Evolutionary conservation across 2,329 filamentous ascomycete genomes (phyloP), one percentile per base, ranked within the genome.

Genomic region (Aureobasidium sp.): DNA sequence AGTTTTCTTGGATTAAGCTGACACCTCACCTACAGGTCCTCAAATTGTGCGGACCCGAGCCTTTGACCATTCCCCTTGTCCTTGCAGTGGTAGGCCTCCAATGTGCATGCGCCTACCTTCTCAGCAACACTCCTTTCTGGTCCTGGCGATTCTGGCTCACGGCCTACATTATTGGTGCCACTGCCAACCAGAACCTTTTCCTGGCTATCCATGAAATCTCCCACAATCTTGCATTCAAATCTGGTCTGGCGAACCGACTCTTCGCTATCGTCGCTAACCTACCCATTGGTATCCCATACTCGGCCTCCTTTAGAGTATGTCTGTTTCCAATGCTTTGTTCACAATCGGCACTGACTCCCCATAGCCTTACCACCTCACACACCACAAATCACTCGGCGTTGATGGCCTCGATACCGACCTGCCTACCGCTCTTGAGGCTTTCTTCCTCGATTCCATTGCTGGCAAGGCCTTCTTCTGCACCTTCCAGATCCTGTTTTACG

Each of bases 381-480:
- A 99, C 78, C 94, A 99, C 84, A 99, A 99, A 80, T 96, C 92
- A 41, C 88, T 99, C 58, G 94, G 94, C 65, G 93, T 99, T 56
- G 90, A 96, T 70, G 94, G 94, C 62, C 85, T 99, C 47, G 94
- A 99, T 75, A 96, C 93, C 48, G 94, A 99, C 72, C 87, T 99
- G 32, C 94, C 94, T 27, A 97, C 94, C 20, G 86, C 90, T 53
- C 77, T 97, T 56, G 94, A 99, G 79, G 93, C 91, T 66, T 78
- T 96, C 72, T 88, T 99, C 74, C 87, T 99, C 70, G 90, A 99
- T 80, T 97, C 91, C 8, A 87, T 99, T 69, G 84, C 93, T 20
- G 94, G 94, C 74, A 99, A 99, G 78, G 88, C 94, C 67, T 99
- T 99, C 81, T 99, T 99, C 83, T 93, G 89, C 79, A 99, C 94